phyloP scores from a whole-genome alignment of 441 rosid species.

The Euphorbia celastroides region DNA sequence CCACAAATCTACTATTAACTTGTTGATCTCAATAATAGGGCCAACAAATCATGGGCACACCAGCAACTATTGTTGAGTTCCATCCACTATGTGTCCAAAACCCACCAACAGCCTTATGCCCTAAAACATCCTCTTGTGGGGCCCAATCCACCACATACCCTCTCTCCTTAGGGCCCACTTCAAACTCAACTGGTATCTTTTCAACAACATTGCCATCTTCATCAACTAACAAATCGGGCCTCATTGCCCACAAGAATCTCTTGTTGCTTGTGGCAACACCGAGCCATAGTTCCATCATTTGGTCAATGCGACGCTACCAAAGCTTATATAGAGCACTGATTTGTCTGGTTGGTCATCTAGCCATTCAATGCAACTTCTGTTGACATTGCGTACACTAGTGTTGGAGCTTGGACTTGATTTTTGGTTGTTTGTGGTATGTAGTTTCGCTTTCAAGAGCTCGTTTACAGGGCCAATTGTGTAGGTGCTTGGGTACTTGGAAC shows the following conservation, averaged over 20 bases:
- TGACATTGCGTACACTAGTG: slow-evolving; percentile 24
- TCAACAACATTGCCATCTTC: slow-evolving; percentile 1
- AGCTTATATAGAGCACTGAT: slow-evolving; percentile 43
- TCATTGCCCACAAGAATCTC: slow-evolving; percentile 52
- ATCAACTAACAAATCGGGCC: slow-evolving; percentile 27
- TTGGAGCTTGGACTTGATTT: slow-evolving; percentile 5
- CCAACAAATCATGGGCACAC: no score
- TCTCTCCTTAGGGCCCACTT: slow-evolving; percentile 25
- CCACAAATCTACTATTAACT: no score
- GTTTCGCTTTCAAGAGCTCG: neutral
- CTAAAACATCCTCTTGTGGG: slow-evolving; percentile 36
- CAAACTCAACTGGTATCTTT: slow-evolving; percentile 25
- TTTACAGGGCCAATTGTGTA: slow-evolving; percentile 6
- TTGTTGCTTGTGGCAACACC: slow-evolving; percentile 42
- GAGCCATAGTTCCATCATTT: slow-evolving; percentile 45
- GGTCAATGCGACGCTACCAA: slow-evolving; percentile 42
- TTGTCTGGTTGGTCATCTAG: slow-evolving; percentile 34
- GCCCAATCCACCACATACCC: slow-evolving; percentile 40
- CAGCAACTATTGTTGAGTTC: no score
- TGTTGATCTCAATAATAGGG: no score
- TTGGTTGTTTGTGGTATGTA: neutral
- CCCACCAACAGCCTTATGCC: slow-evolving; percentile 37
- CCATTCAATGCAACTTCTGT: slow-evolving; percentile 45
- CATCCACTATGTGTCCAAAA: slow-evolving; percentile 36
- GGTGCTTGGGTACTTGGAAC: slow-evolving; percentile 11